Evolutionary conservation across 2,329 filamentous ascomycete species (phyloP).

Genomic region (Colletotrichum spinosum): DNA sequence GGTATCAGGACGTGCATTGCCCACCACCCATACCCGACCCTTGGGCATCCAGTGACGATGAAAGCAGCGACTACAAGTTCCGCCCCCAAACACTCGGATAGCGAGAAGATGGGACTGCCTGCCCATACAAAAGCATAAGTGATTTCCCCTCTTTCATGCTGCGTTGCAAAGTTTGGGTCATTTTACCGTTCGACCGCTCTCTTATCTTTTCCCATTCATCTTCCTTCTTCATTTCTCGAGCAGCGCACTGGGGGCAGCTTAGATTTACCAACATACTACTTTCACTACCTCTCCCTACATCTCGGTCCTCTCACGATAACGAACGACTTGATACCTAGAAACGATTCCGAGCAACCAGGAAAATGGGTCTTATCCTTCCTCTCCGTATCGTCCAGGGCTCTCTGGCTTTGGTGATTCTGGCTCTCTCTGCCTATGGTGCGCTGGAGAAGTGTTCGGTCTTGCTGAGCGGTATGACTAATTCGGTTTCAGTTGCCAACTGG

Average conservation of each 20-base stretch:
- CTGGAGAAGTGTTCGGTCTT: neutral
- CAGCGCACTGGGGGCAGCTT: constrained; percentile 37
- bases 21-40: constrained; percentile 24
- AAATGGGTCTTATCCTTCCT: constrained; percentile 56
- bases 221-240: constrained; percentile 32
- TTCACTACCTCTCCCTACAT: constrained; percentile 12
- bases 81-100: constrained; percentile 33
- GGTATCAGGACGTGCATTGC: constrained; percentile 40
- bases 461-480: constrained; percentile 33
- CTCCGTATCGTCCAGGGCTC: constrained; percentile 59
- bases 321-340: neutral
- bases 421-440: constrained; percentile 63
- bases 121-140: constrained; percentile 35
- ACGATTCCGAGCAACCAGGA: constrained; percentile 36
- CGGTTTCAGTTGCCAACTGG: constrained; percentile 66
- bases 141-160: constrained; percentile 35
- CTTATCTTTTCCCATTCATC: constrained; percentile 1
- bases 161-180: constrained; percentile 34
- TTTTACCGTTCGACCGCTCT: constrained; percentile 27
- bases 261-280: constrained; percentile 27
- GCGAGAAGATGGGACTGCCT: constrained; percentile 34
- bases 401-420: constrained; percentile 59
- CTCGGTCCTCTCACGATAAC: constrained; percentile 23
- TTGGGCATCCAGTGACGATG: constrained; percentile 30
- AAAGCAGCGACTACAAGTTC: constrained; percentile 34